Evolutionary conservation across 805 yeast genomes (phyloP), one percentile per base, ranked within the genome.

Genomic region (Kuraishia hungarica): DNA sequence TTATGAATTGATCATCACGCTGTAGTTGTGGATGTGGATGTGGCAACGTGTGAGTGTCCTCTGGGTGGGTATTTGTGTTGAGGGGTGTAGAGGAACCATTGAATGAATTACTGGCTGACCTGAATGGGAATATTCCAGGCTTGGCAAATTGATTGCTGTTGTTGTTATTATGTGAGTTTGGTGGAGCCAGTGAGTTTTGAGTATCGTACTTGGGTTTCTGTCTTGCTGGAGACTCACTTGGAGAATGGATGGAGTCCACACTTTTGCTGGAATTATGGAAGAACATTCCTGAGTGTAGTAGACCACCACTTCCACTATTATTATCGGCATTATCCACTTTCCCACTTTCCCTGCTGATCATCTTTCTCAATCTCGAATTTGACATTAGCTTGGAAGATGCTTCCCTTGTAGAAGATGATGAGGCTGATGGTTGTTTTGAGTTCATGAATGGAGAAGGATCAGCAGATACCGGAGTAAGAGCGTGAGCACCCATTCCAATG

Each of bases 181-280:
- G 52, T 28, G 52, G 50, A n/a, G 51, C 55, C 1, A 53, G 48
- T 11, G 56, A 51, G 23, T 54, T 51, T 53, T 23, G 43, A 56
- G 39, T 49, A 46, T 57, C 57, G 49, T 51, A 59, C 39, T 61
- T 62, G 39, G 56, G 56, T n/a, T 56, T 55, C 53, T 66, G 69
- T 58, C 70, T 64, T 11, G 69, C 63, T 6, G 71, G 69, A 23
- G 72, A 68, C 3, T 71, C 71, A 0, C 71, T 66, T 20, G 66
- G 63, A 46, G 65, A 63, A 48, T 62, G 67, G 8, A 54, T 58
- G 39, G 56, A 63, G 26, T 62, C 64, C 50, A 62, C 62, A 4
- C 21, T 24, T 35, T 50, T 23, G 13, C 23, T 28, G 64, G 66
- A 2, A 64, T 58, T 29, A 56, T 63, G 2, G 61, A 48, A 5